phyloP scores from a whole-genome alignment of 2,329 filamentous ascomycete genomes.

The Aspergillus tubingensis region DNA sequence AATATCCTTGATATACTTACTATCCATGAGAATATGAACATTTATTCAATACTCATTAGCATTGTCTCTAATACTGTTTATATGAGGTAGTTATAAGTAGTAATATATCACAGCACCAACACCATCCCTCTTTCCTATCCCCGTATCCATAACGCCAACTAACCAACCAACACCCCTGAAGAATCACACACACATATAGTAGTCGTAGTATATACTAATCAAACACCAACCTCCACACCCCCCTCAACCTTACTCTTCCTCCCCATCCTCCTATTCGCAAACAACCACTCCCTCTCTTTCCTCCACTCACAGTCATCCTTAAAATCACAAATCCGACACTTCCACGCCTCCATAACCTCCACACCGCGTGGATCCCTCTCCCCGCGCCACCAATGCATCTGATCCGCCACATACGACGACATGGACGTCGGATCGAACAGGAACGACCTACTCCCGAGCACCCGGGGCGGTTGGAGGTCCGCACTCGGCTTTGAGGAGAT shows the following conservation, averaged over 20 bases:
- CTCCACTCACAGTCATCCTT: constrained; percentile 77
- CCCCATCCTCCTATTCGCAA: constrained; percentile 35
- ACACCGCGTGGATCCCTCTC: constrained; percentile 73
- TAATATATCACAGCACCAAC: not conserved
- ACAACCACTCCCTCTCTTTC: constrained; percentile 65
- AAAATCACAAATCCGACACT: constrained; percentile 85
- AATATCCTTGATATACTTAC: not conserved
- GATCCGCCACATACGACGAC: constrained; percentile 65
- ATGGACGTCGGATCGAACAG: constrained; percentile 66
- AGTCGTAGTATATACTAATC: not conserved
- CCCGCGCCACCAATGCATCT: constrained; percentile 88
- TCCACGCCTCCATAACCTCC: constrained; percentile 80
- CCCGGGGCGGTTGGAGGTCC: constrained; percentile 24
- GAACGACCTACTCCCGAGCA: constrained; percentile 61
- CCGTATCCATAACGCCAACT: not conserved
- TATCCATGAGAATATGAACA: not conserved
- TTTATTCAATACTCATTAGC: too few species aligned
- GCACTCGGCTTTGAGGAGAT: constrained; percentile 38
- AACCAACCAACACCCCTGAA: not conserved
- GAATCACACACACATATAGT: not conserved
- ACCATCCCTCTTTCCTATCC: not conserved
- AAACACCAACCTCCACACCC: not conserved
- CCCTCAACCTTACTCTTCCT: not conserved
- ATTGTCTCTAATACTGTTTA: too few species aligned
- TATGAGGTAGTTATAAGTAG: not conserved